These are phyloP conservation scores for Sungouiella blattae DNA, from an alignment of 805 yeast species.

Conservation along the genomic window DNA sequence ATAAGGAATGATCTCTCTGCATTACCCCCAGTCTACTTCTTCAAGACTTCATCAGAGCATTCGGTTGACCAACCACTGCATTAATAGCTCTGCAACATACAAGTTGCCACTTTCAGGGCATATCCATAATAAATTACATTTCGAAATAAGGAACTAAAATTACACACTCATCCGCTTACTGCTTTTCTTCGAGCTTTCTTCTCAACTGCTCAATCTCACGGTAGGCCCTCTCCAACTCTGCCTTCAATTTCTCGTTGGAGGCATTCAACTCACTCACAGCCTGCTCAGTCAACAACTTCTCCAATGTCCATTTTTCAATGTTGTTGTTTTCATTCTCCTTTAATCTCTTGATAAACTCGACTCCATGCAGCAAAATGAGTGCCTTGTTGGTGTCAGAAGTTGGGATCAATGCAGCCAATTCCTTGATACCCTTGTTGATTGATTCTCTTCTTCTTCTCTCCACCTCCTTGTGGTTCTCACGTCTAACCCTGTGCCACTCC, in stretches of 20 bases:
- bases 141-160: background rate
- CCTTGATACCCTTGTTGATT: constrained; percentile 83
- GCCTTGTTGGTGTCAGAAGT: constrained; percentile 86
- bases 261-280: constrained; percentile 81
- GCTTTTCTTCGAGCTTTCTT: constrained; percentile 27
- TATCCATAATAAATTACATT: background rate
- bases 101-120: background rate
- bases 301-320: constrained; percentile 93
- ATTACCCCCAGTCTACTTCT: too few species aligned
- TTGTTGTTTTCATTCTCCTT: constrained; percentile 87
- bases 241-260: constrained; percentile 82
- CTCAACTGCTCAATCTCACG: constrained; percentile 87
- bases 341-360: constrained; percentile 83
- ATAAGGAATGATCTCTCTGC: background rate
- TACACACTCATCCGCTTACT: constrained; percentile 1
- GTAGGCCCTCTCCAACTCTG: constrained; percentile 87
- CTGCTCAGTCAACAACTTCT: constrained; percentile 88
- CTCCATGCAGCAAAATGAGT: constrained; percentile 81
- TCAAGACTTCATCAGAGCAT: too few species aligned
- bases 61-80: too few species aligned
- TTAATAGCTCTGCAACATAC: too few species aligned
- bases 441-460: constrained; percentile 89
- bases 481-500: constrained; percentile 80
- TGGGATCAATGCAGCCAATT: constrained; percentile 73
- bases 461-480: constrained; percentile 92